Evolutionary conservation across 1,284 basidiomycete species (phyloP).

Genomic region (Moesziomyces antarcticus): DNA sequence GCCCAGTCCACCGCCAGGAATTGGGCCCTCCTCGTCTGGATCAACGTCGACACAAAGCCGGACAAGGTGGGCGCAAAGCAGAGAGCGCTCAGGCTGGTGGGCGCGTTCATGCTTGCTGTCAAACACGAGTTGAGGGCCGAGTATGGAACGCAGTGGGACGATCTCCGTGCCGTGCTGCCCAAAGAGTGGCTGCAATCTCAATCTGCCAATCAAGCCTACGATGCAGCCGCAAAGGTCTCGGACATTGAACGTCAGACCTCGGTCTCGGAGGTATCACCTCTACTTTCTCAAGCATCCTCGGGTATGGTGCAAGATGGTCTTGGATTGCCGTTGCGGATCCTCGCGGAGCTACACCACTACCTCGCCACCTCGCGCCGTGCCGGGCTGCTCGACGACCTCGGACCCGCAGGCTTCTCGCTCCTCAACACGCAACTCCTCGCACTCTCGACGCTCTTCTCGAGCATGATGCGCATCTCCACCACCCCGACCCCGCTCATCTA

Average conservation of each 20-base stretch:
- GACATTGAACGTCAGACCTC: neutral
- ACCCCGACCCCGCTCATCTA: conserved; percentile 69
- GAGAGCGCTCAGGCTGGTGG: no score
- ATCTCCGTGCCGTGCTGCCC: conserved; percentile 27
- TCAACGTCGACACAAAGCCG: conserved; percentile 73
- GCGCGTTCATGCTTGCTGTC: conserved; percentile 76
- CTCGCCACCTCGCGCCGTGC: conserved; percentile 30
- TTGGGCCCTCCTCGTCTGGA: conserved; percentile 78
- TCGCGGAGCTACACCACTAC: conserved; percentile 38
- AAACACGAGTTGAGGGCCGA: conserved; percentile 80
- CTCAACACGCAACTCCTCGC: conserved; percentile 68
- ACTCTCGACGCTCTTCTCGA: conserved; percentile 84
- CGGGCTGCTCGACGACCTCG: conserved; percentile 38
- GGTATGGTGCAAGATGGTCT: neutral
- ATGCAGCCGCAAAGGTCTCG: no score
- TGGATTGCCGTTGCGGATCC: conserved; percentile 24
- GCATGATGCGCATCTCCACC: conserved; percentile 77
- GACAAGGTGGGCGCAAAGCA: neutral
- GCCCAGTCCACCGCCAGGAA: conserved; percentile 72
- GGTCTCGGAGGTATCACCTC: neutral
- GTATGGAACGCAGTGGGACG: conserved; percentile 16
- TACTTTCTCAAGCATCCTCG: neutral
- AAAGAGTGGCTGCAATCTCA: conserved; percentile 13
- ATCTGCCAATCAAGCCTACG: no score
- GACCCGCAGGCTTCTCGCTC: conserved; percentile 41